These are phyloP conservation scores for Cryphonectria radicalis DNA, from an alignment of 2,329 filamentous ascomycete species.

Conservation along the genomic window DNA sequence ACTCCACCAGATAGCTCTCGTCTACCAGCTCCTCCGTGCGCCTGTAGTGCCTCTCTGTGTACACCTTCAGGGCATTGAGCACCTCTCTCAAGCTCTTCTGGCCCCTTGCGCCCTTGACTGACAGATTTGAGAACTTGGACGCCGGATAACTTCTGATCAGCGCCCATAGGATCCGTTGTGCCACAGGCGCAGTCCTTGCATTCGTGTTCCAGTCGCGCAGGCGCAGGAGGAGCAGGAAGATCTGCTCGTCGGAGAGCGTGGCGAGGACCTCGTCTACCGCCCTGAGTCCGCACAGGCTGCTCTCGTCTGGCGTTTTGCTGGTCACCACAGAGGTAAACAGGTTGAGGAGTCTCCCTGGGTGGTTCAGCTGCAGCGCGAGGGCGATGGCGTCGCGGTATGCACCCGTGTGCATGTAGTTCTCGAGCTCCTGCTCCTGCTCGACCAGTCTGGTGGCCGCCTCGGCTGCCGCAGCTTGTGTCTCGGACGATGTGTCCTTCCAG, in stretches of 20 bases:
- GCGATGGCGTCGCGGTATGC: slow-evolving; percentile 94
- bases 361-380: slow-evolving; percentile 89
- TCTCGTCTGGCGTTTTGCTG: slow-evolving; percentile 60
- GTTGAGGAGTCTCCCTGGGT: slow-evolving; percentile 82
- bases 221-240: slow-evolving; percentile 80
- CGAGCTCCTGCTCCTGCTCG: slow-evolving; percentile 91
- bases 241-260: slow-evolving; percentile 80
- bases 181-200: slow-evolving; percentile 79
- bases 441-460: slow-evolving; percentile 74
- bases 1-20: slow-evolving; percentile 93
- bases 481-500: slow-evolving; percentile 88
- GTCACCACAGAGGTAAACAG: slow-evolving; percentile 83
- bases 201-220: slow-evolving; percentile 98
- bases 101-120: slow-evolving; percentile 59
- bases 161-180: slow-evolving; percentile 82
- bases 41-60: slow-evolving; percentile 92
- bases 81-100: slow-evolving; percentile 79
- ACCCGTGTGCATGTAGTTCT: slow-evolving; percentile 87
- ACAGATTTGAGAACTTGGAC: slow-evolving; percentile 73
- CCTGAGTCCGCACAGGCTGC: slow-evolving; percentile 65
- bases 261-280: slow-evolving; percentile 84
- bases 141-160: slow-evolving; percentile 82
- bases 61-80: slow-evolving; percentile 82
- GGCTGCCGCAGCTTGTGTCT: slow-evolving; percentile 76
- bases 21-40: slow-evolving; percentile 88